Conservation (phyloP, 2,329 filamentous ascomycete species). For the Calycina marina region DNA sequence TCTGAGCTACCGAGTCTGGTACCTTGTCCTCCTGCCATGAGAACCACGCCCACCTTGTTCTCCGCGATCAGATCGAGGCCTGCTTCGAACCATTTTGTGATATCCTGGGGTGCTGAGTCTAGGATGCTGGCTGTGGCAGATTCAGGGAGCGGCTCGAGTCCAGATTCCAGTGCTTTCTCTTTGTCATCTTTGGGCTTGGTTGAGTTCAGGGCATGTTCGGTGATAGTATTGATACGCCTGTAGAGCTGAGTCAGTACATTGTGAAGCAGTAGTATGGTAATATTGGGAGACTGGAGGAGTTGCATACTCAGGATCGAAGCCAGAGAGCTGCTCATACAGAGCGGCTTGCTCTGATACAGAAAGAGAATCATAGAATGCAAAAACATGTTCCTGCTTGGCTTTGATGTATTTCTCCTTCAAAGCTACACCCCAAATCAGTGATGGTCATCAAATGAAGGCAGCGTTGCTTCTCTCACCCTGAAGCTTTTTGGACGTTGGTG, state of each 20-base stretch:
- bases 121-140: conserved; percentile 80
- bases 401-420: conserved; percentile 60
- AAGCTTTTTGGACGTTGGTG: conserved; percentile 27
- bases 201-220: conserved; percentile 67
- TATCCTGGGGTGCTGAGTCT: conserved; percentile 66
- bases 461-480: conserved; percentile 14
- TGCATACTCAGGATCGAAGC: conserved; percentile 61
- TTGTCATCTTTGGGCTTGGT: conserved; percentile 37
- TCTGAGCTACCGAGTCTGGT: conserved; percentile 87
- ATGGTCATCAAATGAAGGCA: not conserved
- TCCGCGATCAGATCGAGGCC: conserved; percentile 51
- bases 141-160: conserved; percentile 76
- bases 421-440: conserved; percentile 5
- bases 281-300: not conserved
- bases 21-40: conserved; percentile 96
- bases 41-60: conserved; percentile 67
- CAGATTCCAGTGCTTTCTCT: conserved; percentile 12
- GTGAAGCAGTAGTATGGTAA: no score
- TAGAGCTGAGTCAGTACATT: not conserved
- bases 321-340: conserved; percentile 68
- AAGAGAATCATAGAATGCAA: conserved; percentile 77
- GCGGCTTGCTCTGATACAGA: conserved; percentile 55
- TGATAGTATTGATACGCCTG: conserved; percentile 65
- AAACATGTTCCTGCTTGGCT: conserved; percentile 68
- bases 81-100: conserved; percentile 69